Base-by-base conservation (phyloP, 2,329 filamentous ascomycete genomes). In the Mollisia scopiformis region DNA sequence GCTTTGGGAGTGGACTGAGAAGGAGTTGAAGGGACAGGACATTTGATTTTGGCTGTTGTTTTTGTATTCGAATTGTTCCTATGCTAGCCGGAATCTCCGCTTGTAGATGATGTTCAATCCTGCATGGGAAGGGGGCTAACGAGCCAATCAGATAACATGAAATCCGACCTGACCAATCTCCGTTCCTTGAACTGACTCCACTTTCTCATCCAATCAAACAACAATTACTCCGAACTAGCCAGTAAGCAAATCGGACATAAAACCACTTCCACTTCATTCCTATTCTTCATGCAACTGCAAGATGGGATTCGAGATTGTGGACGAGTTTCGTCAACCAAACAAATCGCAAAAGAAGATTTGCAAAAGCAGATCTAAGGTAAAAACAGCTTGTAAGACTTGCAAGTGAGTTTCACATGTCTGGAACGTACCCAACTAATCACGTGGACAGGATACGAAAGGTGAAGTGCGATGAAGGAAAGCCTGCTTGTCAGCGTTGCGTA, bases 371-470 rank as follows among this genome's bases (percentile, higher is more conserved):
- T 19, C n/a, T n/a, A 78, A 76, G 49, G 74, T 76, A 2, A 78
- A 78, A 51, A 76, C 75, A 1, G 76, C 75, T 14, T 79, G 77
- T 63, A 65, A 63, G 56, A 79, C 77, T 47, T 79, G 77, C 74
- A 76, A 76, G 76, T 78, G n/a, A 65, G 62, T 58, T 49, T 35
- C 28, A 19, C 73, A 21, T 74, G 1, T 14, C 33, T 25, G 25
- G 74, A 6, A 73, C 65, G 19, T 75, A 77, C 25, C 75, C 14
- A n/a, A 35, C 2, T 25, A 21, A 47, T 58, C 43, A 43, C n/a
- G 39, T 43, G 27, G 11, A 11, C 27, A 69, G 66, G 41, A 57
- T 67, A 7, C 56, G 69, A 23, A 65, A 58, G 47, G 61, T 71
- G 14, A 70, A 69, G 51, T 71, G 69, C 51, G 69, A 69, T 46